Evolutionary conservation across 2,329 filamentous ascomycete genomes (phyloP).

Genomic region (Fusarium liriodendri): DNA sequence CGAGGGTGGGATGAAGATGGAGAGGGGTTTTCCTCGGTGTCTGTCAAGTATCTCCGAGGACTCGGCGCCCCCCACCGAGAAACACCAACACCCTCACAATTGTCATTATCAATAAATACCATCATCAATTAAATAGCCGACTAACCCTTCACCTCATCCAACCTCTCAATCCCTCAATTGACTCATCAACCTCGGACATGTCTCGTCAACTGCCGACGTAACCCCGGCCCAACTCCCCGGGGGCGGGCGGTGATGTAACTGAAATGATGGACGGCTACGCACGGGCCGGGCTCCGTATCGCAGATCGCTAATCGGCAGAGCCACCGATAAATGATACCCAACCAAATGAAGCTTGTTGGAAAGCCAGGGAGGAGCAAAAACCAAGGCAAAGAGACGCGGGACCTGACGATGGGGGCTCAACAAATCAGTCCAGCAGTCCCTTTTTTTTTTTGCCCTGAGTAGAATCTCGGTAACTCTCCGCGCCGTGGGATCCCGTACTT

Average conservation of each 20-base stretch:
- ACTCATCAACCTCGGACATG: constrained; percentile 13
- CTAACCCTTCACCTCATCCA: not conserved
- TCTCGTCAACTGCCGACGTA: constrained; percentile 26
- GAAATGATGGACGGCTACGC: constrained; percentile 19
- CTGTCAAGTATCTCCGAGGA: not conserved
- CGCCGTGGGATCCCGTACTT: not conserved
- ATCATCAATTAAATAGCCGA: not conserved
- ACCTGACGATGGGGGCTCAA: constrained; percentile 13
- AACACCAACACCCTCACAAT: not conserved
- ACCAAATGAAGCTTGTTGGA: not conserved
- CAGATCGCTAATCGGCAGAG: not conserved
- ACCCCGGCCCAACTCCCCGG: constrained; percentile 6
- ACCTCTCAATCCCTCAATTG: not conserved
- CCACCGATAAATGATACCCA: not conserved
- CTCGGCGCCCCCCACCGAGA: not conserved
- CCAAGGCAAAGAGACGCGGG: not conserved
- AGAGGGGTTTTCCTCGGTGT: not conserved
- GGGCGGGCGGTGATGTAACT: not conserved
- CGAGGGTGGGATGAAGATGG: not conserved
- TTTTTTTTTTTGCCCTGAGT: not conserved
- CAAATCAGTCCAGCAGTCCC: constrained; percentile 17
- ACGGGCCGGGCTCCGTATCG: constrained; percentile 27
- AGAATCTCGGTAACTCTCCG: constrained; percentile 28
- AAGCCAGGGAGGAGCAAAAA: not conserved
- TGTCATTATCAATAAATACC: not conserved